Base-by-base conservation (phyloP, 768 basidiomycete species). In the Tephrocybe sp. region DNA sequence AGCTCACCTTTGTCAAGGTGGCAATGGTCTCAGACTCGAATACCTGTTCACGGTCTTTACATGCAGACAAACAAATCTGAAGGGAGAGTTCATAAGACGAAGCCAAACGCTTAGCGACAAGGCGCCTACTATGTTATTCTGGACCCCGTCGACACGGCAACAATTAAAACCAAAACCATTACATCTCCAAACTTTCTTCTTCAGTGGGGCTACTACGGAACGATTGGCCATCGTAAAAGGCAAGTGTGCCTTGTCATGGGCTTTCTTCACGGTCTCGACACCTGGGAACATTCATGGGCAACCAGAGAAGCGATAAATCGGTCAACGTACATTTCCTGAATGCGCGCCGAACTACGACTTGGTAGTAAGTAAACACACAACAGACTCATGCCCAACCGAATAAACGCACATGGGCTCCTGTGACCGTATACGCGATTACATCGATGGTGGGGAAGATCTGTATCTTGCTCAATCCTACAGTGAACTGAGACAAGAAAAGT, bases 121-220 rank as follows among this genome's bases (percentile, higher is more conserved):
- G 12, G 13, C 15, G 19, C 49, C 29, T 22, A 44, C 49, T 9
- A 50, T 31, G n/a, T 43, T 50, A 24, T 50, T 50, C 27, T 50
- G 13, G 1, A 43, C 16, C 3, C 24, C 49, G n/a, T 50, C 31
- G 2, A n/a, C 25, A 18, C 42, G 49, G n/a, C 42, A 44, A 37
- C 49, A 50, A 18, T 16, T 3, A 23, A 15, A 18, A 8, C 25
- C 1, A 18, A 27, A 50, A 18, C 49, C 49, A 33, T 30, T 15
- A 24, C 49, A 38, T 16, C 37, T 37, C 47, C 39, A 41, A n/a
- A 5, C 21, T 38, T 5, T 16, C 24, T 29, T 18, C 6, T 21
- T 38, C n/a, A n/a, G n/a, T 38, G 11, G n/a, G 18, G 3, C n/a
- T 18, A 18, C 21, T 9, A 3, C 19, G 7, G 18, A 38, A 6